A percentile compares a stretch with the other conserved stretches of the same genome.
These are phyloP conservation scores for Mycena kentingensis DNA, from an alignment of 768 basidiomycete species.

Conservation along the genomic window DNA sequence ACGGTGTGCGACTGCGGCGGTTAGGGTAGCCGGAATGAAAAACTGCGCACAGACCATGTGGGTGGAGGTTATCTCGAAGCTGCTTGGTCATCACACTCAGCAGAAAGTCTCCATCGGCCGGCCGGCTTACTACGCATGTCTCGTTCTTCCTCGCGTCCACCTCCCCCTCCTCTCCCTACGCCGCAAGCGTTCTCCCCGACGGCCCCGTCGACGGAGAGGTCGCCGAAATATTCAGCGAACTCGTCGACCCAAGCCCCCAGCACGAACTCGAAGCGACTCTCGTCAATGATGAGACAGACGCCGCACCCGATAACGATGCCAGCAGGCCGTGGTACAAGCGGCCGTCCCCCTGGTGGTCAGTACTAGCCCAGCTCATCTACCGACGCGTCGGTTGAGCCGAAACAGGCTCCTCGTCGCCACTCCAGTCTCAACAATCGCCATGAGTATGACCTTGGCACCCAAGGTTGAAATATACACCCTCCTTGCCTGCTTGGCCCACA, in stretches of 20 bases:
- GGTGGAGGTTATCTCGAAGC: conserved; percentile 1
- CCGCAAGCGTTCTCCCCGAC: conserved; percentile 46
- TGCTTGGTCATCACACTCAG: conserved; percentile 2
- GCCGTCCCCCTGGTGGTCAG: conserved; percentile 75
- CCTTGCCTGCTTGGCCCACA: conserved; percentile 69
- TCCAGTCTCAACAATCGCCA: conserved; percentile 58
- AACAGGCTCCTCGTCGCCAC: conserved; percentile 59
- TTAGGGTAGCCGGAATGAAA: conserved; percentile 7
- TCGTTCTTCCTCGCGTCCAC: conserved; percentile 19
- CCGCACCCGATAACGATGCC: conserved; percentile 9
- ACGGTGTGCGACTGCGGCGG: conserved; percentile 66
- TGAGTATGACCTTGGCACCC: conserved; percentile 63
- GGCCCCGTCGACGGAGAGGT: conserved; percentile 48
- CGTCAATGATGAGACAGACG: conserved; percentile 26
- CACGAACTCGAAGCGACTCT: conserved; percentile 41
- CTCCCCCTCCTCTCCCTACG: conserved; percentile 25
- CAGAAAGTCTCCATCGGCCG: neutral
- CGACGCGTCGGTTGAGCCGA: neutral
- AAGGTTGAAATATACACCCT: conserved; percentile 74
- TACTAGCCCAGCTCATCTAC: conserved; percentile 8
- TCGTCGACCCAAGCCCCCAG: conserved; percentile 45
- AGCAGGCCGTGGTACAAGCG: conserved; percentile 71
- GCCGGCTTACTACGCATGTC: too few species aligned
- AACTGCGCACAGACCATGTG: conserved; percentile 35
- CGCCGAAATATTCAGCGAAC: conserved; percentile 48